phyloP scores from a whole-genome alignment of 805 yeast genomes.

The Cephaloascus albidus region DNA sequence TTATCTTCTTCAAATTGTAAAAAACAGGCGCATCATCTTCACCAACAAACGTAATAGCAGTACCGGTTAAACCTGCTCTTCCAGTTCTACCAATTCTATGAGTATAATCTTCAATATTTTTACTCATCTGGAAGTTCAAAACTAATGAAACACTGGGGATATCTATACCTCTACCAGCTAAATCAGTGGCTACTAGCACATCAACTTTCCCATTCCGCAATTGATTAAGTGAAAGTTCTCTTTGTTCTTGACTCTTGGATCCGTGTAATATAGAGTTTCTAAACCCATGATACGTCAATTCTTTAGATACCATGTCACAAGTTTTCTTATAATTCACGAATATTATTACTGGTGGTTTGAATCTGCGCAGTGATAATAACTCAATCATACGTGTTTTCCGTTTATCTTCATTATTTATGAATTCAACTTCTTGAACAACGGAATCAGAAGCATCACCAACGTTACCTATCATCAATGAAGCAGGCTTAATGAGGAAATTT shows the following conservation, averaged over 20 bases:
- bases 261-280: slow-evolving; percentile 71
- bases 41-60: slow-evolving; percentile 64
- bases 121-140: slow-evolving; percentile 78
- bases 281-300: slow-evolving; percentile 35
- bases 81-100: slow-evolving; percentile 97
- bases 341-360: slow-evolving; percentile 56
- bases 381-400: slow-evolving; percentile 33
- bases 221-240: slow-evolving; percentile 67
- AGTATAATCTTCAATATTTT: slow-evolving; percentile 70
- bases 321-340: slow-evolving; percentile 72
- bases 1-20: slow-evolving; percentile 38
- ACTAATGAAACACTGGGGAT: slow-evolving; percentile 82
- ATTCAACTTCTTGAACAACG: slow-evolving; percentile 62
- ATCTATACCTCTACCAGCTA: slow-evolving; percentile 94
- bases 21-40: slow-evolving; percentile 45
- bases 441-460: slow-evolving; percentile 57
- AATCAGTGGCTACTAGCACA: slow-evolving; percentile 83
- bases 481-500: slow-evolving; percentile 55
- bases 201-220: slow-evolving; percentile 48
- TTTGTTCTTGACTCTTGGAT: slow-evolving; percentile 71
- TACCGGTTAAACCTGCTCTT: slow-evolving; percentile 80
- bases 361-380: slow-evolving; percentile 20
- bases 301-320: slow-evolving; percentile 58
- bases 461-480: slow-evolving; percentile 57
- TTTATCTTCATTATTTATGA: slow-evolving; percentile 30